Evolutionary conservation across 2,329 filamentous ascomycete species (phyloP), one percentile per base, ranked within the genome.

Genomic region (Arthrocladium fulminans): DNA sequence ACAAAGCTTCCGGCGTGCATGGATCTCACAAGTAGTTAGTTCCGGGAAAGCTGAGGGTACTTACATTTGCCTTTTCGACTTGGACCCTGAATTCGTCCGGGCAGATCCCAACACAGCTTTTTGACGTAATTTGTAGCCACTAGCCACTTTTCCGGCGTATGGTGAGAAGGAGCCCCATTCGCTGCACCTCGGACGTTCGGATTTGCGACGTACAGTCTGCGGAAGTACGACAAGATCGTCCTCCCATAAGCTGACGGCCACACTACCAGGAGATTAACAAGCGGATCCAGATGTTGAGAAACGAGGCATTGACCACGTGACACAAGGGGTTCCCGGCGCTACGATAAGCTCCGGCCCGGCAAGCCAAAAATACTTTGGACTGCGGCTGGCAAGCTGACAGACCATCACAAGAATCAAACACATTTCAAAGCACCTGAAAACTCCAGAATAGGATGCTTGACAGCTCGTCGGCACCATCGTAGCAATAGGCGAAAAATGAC

Each of bases 351-450:
- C 22, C 20, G 20, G 22, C 23, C 22, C n/a, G 39, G 39, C 22
- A 15, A n/a, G 13, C 39, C 22, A 42, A 42, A 42, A 42, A 42
- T 42, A 42, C 19, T 42, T 20, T 42, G 19, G n/a, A 35, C 32
- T 35, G 32, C 32, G 7, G 32, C 6, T 15, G 32, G 32, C 13
- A 9, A 15, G 32, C n/a, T n/a, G 32, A 35, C 6, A 15, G n/a
- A 35, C 32, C 6, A 29, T 7, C 27, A 35, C 37, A 40, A 20
- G 37, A 40, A 40, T 22, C 19, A 40, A n/a, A 35, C 32, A 35
- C 4, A 5, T 35, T 35, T 15, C 32, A 15, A n/a, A 35, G 4
- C 10, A n/a, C 10, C 32, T 35, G 13, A 5, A 35, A 35, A 13
- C 32, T 9, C 32, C 10, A 35, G 6, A n/a, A n/a, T 35, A 7